Conservation (phyloP, 371 early-diverging fungal genomes). For the Choanephora cucurbitarum region DNA sequence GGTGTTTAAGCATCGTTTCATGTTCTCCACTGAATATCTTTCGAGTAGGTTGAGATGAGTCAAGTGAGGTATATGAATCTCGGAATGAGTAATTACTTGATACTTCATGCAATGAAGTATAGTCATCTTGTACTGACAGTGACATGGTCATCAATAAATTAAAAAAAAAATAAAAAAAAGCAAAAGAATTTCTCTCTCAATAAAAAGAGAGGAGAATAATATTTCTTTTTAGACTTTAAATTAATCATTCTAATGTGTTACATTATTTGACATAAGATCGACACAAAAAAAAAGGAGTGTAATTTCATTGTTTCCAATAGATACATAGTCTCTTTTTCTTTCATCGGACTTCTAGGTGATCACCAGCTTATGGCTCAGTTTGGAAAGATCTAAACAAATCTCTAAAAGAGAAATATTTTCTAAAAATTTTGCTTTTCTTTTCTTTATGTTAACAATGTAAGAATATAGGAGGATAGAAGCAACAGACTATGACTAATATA, state of each 20-base stretch:
- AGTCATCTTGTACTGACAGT: slow-evolving; percentile 18
- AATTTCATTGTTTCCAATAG: too few relatives aligned
- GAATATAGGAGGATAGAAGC: too few relatives aligned
- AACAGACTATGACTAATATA: too few relatives aligned
- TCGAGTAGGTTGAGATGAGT: slow-evolving; percentile 9
- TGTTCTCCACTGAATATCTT: slow-evolving; percentile 30
- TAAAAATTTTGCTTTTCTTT: not conserved
- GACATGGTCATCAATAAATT: slow-evolving; percentile 10
- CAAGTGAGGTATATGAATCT: slow-evolving; percentile 18
- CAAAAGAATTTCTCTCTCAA: not conserved
- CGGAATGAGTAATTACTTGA: slow-evolving; percentile 32
- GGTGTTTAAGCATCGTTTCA: slow-evolving; percentile 35
- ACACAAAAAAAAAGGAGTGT: too few relatives aligned
- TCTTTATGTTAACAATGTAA: not conserved
- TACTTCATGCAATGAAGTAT: slow-evolving; percentile 22
- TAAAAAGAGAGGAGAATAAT: not conserved
- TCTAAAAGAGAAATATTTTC: too few relatives aligned
- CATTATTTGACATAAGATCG: too few relatives aligned
- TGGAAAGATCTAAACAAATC: too few relatives aligned
- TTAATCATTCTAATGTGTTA: too few relatives aligned
- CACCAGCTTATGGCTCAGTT: not conserved
- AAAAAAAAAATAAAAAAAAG: not conserved
- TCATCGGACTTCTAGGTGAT: too few relatives aligned
- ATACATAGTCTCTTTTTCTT: too few relatives aligned
- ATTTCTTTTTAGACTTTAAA: too few relatives aligned